These are phyloP conservation scores for Geotrichum reessii DNA, from an alignment of 1,139 yeast genomes.

Conservation along the genomic window DNA sequence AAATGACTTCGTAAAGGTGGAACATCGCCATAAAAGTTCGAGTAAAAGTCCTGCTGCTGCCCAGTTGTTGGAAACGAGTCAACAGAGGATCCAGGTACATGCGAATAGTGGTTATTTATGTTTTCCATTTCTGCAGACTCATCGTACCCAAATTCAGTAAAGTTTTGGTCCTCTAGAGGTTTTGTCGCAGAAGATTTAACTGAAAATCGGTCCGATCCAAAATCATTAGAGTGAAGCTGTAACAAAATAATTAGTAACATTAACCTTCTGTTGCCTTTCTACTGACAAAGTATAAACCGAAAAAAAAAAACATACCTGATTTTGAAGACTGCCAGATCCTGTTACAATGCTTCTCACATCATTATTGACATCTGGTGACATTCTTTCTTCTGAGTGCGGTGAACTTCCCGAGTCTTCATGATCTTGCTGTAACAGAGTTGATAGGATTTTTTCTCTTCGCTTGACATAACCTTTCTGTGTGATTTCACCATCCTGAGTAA, in stretches of 20 bases:
- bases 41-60: not conserved
- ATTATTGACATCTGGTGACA: not conserved
- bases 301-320: not conserved
- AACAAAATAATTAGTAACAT: not conserved
- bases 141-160: slow-evolving; percentile 6
- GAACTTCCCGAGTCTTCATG: not conserved
- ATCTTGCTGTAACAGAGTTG: slow-evolving; percentile 21
- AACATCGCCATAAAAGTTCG: slow-evolving; percentile 10
- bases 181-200: slow-evolving; percentile 14
- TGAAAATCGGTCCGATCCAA: slow-evolving; percentile 12
- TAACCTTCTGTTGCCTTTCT: not conserved
- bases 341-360: slow-evolving; percentile 5
- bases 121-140: slow-evolving; percentile 2
- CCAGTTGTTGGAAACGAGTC: slow-evolving; percentile 6
- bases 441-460: slow-evolving; percentile 47
- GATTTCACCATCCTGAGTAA: slow-evolving; percentile 51
- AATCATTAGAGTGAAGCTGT: slow-evolving; percentile 10
- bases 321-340: not conserved
- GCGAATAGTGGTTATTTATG: not conserved
- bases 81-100: slow-evolving; percentile 4
- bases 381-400: not conserved
- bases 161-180: slow-evolving; percentile 9
- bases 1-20: slow-evolving; percentile 7
- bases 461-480: slow-evolving; percentile 63
- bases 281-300: not conserved